phyloP scores from a whole-genome alignment of 2,329 filamentous ascomycete genomes.

The Pseudonectria foliicola region DNA sequence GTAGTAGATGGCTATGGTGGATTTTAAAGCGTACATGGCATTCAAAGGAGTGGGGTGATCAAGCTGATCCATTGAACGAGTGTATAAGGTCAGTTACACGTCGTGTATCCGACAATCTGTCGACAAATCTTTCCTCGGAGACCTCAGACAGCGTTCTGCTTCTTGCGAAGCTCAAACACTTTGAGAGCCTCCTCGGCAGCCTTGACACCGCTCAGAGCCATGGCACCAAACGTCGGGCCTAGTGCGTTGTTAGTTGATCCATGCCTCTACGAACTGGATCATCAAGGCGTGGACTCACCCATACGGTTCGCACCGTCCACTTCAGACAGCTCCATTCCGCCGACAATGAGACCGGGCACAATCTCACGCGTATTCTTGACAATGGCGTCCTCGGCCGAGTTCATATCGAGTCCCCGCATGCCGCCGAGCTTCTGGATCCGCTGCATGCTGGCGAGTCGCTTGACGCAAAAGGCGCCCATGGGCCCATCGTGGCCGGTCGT shows the following conservation, averaged over 20 bases:
- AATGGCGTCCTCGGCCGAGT: slow-evolving; percentile 83
- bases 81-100: no score
- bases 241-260: not conserved
- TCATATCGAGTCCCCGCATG: slow-evolving; percentile 93
- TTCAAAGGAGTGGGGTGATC: no score
- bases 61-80: no score
- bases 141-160: slow-evolving; percentile 65
- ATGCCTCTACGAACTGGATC: not conserved
- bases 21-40: no score
- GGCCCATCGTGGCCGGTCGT: slow-evolving; percentile 89
- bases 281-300: slow-evolving; percentile 41
- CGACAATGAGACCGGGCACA: slow-evolving; percentile 81
- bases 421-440: slow-evolving; percentile 76
- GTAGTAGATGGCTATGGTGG: no score
- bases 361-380: slow-evolving; percentile 88
- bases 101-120: not conserved
- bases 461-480: slow-evolving; percentile 85
- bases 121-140: no score
- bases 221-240: slow-evolving; percentile 77
- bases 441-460: slow-evolving; percentile 85
- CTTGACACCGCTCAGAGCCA: slow-evolving; percentile 83
- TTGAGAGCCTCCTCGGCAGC: slow-evolving; percentile 79
- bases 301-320: slow-evolving; percentile 88
- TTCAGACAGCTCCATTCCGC: slow-evolving; percentile 89
- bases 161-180: slow-evolving; percentile 70